A percentile compares a stretch with the other conserved stretches of the same genome.
Evolutionary conservation across 139 green algal genomes (phyloP).

Genomic region (Spirogloea muscicola): DNA sequence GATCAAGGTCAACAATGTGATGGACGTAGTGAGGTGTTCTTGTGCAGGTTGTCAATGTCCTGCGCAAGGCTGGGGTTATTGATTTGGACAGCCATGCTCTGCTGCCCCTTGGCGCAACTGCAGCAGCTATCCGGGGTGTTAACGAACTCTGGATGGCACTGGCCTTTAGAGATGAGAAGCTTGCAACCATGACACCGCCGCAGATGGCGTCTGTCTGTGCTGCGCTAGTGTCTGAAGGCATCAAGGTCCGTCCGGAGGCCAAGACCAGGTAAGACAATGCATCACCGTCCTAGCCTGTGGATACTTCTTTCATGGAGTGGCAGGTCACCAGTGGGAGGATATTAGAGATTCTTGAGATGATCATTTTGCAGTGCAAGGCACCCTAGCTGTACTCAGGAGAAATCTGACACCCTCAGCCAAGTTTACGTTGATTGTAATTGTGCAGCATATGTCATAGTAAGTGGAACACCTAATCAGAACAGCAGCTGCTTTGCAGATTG

Average conservation of each 20-base stretch:
- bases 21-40: too few relatives aligned
- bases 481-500: too few relatives aligned
- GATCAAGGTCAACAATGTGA: too few relatives aligned
- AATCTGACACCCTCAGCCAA: not conserved
- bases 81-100: conserved; percentile 6
- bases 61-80: conserved; percentile 5
- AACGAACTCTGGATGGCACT: conserved; percentile 47
- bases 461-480: too few relatives aligned
- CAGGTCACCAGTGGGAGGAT: too few relatives aligned
- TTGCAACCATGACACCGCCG: not conserved
- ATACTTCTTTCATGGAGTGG: not conserved
- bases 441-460: not conserved
- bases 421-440: not conserved
- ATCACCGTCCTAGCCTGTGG: too few relatives aligned
- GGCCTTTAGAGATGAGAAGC: not conserved
- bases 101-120: conserved; percentile 23
- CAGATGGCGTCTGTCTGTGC: conserved; percentile 18
- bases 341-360: too few relatives aligned
- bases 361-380: too few relatives aligned
- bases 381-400: not conserved
- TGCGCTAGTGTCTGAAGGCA: conserved; percentile 37
- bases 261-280: not conserved
- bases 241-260: conserved; percentile 2
- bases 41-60: conserved; percentile 31
- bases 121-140: conserved; percentile 14